Base-by-base conservation (phyloP, 352 stramenopile genomes). In the Plasmopara viticola region DNA sequence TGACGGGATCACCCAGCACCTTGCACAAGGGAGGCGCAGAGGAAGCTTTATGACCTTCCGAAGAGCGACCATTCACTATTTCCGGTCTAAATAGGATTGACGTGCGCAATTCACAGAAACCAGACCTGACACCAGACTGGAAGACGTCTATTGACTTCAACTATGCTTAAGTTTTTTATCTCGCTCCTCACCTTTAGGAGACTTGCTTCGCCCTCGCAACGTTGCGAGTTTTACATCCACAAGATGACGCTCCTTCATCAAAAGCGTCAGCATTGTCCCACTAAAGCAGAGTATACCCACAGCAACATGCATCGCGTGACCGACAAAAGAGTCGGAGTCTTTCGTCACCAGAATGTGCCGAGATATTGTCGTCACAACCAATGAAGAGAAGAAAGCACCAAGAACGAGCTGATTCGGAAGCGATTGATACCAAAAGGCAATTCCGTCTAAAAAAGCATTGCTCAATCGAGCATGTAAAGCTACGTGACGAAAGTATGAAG, bases 381-480 rank as follows among this genome's bases (percentile, higher is more conserved):
- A 66, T 30, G 73, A 78, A 5, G 8, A 34, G 5, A 64, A 44
- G 41, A 87, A 86, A 31, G 70, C 72, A 10, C 51, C 5, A 29
- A 87, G 44, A 39, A 90, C 78, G 2, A 77, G 33, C 29, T 56
- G 58, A 62, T 86, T 53, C 0, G 78, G 78, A 3, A 87, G 60
- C 13, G 76, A 78, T 13, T 61, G 59, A 33, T 64, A 58, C 70
- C 73, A 84, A 53, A 90, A 86, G 1, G 45, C 48, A 6, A 85
- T 3, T 2, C 64, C 52, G 13, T 64, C 42, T 2, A 55, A 14
- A 9, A 64, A 50, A 4, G 18, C 33, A 39, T 63, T 56, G 18
- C 15, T 43, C 0, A 12, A 31, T 12, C 56, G 47, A 12, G 6
- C 28, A 18, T 34, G 37, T 12, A 43, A n/a, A 28, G 18, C 17